phyloP scores from a whole-genome alignment of 2,329 filamentous ascomycete genomes.

The Xylaria sp. region DNA sequence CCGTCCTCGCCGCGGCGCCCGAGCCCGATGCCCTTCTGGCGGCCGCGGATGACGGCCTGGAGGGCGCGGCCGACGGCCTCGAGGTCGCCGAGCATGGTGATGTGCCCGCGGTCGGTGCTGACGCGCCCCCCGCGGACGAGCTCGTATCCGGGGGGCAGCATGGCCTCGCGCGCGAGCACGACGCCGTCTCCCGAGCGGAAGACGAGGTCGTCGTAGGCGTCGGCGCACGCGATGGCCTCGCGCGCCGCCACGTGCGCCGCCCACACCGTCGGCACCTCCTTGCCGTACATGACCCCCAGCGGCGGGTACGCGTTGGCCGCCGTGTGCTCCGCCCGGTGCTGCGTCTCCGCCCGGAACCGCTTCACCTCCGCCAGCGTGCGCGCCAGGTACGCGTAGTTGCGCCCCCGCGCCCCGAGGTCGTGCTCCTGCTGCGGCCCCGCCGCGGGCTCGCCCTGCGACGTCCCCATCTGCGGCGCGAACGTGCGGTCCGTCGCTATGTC shows the following conservation, averaged over 20 bases:
- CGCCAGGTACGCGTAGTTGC: conserved; percentile 65
- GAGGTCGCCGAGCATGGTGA: conserved; percentile 83
- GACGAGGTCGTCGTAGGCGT: conserved; percentile 83
- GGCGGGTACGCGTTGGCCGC: conserved; percentile 78
- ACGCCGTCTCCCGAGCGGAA: conserved; percentile 91
- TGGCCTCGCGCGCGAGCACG: conserved; percentile 80
- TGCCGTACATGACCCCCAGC: conserved; percentile 81
- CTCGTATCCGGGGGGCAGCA: conserved; percentile 80
- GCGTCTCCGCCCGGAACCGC: conserved; percentile 75
- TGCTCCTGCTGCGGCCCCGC: conserved; percentile 18
- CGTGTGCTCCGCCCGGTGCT: conserved; percentile 61
- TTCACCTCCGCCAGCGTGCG: conserved; percentile 74
- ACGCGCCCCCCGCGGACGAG: conserved; percentile 74
- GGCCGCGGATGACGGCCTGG: conserved; percentile 66
- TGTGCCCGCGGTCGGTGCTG: conserved; percentile 81
- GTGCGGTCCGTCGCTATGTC: conserved; percentile 41
- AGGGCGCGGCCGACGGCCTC: conserved; percentile 78
- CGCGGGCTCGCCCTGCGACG: conserved; percentile 34
- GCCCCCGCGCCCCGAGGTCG: conserved; percentile 55
- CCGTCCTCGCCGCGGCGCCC: conserved; percentile 37
- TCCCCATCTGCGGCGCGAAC: conserved; percentile 52
- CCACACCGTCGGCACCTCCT: conserved; percentile 82
- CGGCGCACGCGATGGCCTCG: conserved; percentile 73
- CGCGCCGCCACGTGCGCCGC: conserved; percentile 73
- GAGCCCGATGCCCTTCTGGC: conserved; percentile 72